These are phyloP conservation scores for Kurtzmaniella quercitrusa DNA, from an alignment of 1,139 yeast species.

Conservation along the genomic window DNA sequence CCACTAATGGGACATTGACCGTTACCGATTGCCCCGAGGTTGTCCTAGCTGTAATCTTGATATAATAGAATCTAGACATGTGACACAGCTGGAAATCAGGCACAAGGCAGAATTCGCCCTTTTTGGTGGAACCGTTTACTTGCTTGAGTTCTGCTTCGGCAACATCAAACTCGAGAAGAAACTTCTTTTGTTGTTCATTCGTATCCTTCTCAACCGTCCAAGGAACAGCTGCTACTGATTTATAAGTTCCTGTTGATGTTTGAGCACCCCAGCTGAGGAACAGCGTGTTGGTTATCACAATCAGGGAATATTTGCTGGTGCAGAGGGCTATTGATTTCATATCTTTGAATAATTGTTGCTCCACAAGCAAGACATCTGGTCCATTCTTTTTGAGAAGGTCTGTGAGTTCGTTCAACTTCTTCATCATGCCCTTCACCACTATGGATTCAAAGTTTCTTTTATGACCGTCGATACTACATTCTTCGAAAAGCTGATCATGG, in stretches of 20 bases:
- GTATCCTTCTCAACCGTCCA: constrained; percentile 4
- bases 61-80: constrained; percentile 47
- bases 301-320: constrained; percentile 24
- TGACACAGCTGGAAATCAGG: constrained; percentile 58
- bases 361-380: constrained; percentile 31
- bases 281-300: neutral
- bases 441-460: constrained; percentile 28
- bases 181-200: neutral
- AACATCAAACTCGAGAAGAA: constrained; percentile 10
- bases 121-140: constrained; percentile 8
- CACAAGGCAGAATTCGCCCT: constrained; percentile 25
- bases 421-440: constrained; percentile 27
- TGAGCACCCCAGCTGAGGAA: neutral
- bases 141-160: constrained; percentile 26
- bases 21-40: constrained; percentile 28
- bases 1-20: constrained; percentile 34
- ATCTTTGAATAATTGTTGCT: constrained; percentile 33
- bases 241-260: neutral
- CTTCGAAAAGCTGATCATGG: constrained; percentile 36
- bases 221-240: constrained; percentile 1
- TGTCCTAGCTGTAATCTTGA: constrained; percentile 29
- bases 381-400: constrained; percentile 31
- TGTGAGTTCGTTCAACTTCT: constrained; percentile 24
- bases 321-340: constrained; percentile 34
- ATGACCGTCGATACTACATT: constrained; percentile 20